Base-by-base conservation (phyloP, 768 basidiomycete genomes). In the Lactarius hatsudake region DNA sequence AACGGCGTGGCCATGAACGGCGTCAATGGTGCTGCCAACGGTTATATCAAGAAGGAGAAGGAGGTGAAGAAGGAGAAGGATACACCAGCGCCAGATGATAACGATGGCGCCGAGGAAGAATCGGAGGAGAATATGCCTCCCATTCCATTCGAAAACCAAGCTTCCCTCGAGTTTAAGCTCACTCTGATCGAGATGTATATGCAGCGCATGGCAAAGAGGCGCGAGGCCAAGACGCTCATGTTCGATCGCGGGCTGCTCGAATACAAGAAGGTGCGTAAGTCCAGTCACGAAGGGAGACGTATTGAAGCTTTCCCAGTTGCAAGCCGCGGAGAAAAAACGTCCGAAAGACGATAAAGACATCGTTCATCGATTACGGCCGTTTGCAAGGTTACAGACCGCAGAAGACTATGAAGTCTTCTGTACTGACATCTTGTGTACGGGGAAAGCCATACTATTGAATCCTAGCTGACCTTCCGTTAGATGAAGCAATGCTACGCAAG, bases 341-440 rank as follows among this genome's bases (percentile, higher is more conserved):
- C 84, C 85, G 9, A 89, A 91, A 72, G 96, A 98, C 69, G 96
- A 98, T 73, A 87, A 91, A 70, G 97, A 98, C 69, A 88, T 98
- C 63, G 77, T 94, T 28, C 87, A 93, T 71, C 87, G 95, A 30
- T 82, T 96, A 63, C 90, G 96, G 70, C 93, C 94, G 3, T 98
- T 98, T 76, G 86, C 96, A 32, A 86, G 89, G 62, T 79, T 98
- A 42, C 95, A 97, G 75, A 95, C 94, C 0, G 89, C 91, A 1
- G 87, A 91, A 66, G 96, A 99, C 73, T 96, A 90, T 71, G 97
- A 99, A 75, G 82, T 82, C 3, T 92, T 98, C 74, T 82, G 89
- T 5, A 84, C 94, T 13, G 96, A 97, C 63, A 84, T 98, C 66
- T 82, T 98, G 30, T 98, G 96, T 98, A 80, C 60, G 90, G 10